Percentiles rank a stretch among this genome's conserved stretches.
Evolutionary conservation across 2,329 filamentous ascomycete genomes (phyloP).

Genomic region (Aspergillus sp.): DNA sequence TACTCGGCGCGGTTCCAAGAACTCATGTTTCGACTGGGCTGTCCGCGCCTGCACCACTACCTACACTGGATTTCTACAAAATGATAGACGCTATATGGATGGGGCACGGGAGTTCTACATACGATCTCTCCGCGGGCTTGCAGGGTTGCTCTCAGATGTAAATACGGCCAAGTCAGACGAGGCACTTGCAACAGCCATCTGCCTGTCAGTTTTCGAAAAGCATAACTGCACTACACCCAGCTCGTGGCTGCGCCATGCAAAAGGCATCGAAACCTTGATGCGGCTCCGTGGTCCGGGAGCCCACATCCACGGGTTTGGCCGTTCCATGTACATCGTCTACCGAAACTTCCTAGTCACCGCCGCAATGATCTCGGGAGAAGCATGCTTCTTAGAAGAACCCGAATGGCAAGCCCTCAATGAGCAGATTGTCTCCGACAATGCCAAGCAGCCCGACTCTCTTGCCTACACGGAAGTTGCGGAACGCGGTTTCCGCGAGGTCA

Average conservation of each 20-base stretch:
- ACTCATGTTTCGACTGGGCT: constrained; percentile 18
- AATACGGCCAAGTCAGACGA: constrained; percentile 26
- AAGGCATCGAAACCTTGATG: constrained; percentile 30
- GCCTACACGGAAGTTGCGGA: constrained; percentile 26
- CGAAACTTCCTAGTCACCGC: constrained; percentile 31
- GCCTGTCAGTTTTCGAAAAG: constrained; percentile 33
- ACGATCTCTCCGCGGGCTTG: constrained; percentile 24
- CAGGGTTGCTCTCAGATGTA: constrained; percentile 17
- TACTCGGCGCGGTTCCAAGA: constrained; percentile 8
- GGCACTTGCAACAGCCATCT: constrained; percentile 29
- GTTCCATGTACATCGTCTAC: constrained; percentile 30
- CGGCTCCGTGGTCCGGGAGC: constrained; percentile 26
- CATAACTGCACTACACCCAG: constrained; percentile 30
- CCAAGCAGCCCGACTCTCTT: constrained; percentile 21
- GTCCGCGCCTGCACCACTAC: constrained; percentile 14
- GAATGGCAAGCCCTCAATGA: constrained; percentile 29
- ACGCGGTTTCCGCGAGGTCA: constrained; percentile 21
- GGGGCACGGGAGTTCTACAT: constrained; percentile 23
- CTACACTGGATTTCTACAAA: constrained; percentile 13
- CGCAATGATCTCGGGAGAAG: constrained; percentile 25
- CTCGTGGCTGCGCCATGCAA: constrained; percentile 33
- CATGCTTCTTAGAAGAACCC: constrained; percentile 31
- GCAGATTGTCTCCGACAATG: constrained; percentile 21
- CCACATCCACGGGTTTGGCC: constrained; percentile 30
- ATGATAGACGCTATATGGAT: constrained; percentile 18